Conservation (phyloP, 139 green algal species). For the Picochlorum sp. region DNA sequence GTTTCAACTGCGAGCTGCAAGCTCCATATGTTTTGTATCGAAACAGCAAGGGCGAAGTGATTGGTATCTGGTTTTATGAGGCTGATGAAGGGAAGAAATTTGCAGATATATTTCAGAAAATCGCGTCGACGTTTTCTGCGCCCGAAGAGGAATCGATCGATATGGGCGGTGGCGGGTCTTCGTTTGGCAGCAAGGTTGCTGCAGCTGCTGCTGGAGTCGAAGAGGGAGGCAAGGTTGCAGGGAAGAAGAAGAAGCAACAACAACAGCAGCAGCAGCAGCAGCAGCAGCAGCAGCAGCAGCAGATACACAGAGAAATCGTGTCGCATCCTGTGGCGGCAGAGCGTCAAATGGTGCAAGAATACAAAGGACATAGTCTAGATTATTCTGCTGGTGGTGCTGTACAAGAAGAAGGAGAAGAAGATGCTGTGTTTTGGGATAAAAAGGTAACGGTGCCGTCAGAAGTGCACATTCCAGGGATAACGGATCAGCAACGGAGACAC, state of each 20-base stretch:
- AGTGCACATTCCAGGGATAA: not conserved
- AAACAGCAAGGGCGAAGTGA: conserved; percentile 54
- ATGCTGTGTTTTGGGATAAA: conserved; percentile 34
- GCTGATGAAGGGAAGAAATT: conserved; percentile 57
- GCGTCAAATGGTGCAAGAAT: not conserved
- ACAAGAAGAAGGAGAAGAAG: conserved; percentile 3
- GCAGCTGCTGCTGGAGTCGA: too few relatives aligned
- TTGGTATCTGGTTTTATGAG: conserved; percentile 88
- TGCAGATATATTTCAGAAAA: conserved; percentile 39
- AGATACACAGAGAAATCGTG: not conserved
- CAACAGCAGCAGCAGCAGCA: not conserved
- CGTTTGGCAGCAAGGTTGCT: too few relatives aligned
- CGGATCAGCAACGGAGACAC: too few relatives aligned
- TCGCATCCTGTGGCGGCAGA: not conserved
- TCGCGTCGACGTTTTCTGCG: conserved; percentile 23
- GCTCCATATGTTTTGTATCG: conserved; percentile 78
- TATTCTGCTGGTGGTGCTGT: not conserved
- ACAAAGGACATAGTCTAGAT: not conserved
- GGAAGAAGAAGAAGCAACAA: not conserved
- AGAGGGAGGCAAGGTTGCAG: too few relatives aligned
- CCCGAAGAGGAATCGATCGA: not conserved
- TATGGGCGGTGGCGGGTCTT: too few relatives aligned
- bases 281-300: conserved; percentile 1
- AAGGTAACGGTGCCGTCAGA: conserved; percentile 24
- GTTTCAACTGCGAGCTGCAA: conserved; percentile 64